A percentile compares a stretch with the other conserved stretches of the same genome.
Conservation (phyloP, 768 basidiomycete genomes). For the Lentinula edodes region DNA sequence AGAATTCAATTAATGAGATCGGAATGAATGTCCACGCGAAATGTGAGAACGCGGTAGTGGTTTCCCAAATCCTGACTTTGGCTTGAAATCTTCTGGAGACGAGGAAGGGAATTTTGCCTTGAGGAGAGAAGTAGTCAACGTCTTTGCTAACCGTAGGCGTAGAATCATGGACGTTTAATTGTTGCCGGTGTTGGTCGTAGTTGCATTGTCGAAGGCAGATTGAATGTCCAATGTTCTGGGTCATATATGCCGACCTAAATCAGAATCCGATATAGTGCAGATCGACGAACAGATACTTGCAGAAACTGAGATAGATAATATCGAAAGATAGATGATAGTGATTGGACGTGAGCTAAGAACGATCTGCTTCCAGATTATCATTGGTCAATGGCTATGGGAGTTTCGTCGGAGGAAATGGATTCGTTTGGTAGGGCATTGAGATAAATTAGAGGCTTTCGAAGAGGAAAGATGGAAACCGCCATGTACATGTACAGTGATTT, state of each 20-base stretch:
- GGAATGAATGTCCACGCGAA: too few relatives aligned
- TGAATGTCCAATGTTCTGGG: background rate
- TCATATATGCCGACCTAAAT: background rate
- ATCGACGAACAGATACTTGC: too few relatives aligned
- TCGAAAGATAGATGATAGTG: too few relatives aligned
- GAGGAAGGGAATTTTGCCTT: too few relatives aligned
- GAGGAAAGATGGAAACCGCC: background rate
- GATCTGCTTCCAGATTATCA: background rate
- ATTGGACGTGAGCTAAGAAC: background rate
- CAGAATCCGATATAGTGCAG: conserved; percentile 1
- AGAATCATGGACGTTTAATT: background rate
- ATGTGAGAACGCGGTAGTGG: too few relatives aligned
- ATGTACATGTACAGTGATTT: background rate
- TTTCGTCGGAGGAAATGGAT: background rate
- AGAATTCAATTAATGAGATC: too few relatives aligned
- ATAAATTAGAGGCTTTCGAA: background rate
- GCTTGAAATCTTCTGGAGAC: too few relatives aligned
- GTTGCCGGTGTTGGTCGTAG: too few relatives aligned
- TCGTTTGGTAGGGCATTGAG: background rate
- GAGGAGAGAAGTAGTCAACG: too few relatives aligned
- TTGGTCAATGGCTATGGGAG: background rate
- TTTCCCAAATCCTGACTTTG: too few relatives aligned
- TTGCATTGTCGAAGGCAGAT: background rate
- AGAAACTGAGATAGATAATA: too few relatives aligned
- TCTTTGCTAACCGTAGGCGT: too few relatives aligned